Conservation (phyloP, 2,329 filamentous ascomycete species). For the Colletotrichum ledebouriae region DNA sequence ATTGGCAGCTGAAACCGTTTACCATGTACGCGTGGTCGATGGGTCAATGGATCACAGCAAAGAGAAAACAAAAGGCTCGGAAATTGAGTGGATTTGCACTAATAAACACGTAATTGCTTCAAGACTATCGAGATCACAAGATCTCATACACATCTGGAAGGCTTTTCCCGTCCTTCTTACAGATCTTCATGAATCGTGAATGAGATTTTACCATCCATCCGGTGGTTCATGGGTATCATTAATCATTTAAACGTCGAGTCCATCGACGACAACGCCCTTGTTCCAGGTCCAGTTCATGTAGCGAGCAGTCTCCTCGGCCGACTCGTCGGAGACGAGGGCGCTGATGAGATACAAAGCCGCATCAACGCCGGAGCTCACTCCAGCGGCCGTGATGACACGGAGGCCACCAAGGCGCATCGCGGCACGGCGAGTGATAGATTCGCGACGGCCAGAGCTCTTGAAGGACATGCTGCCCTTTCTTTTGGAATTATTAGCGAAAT, state of each 20-base stretch:
- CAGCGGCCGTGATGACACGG: constrained; percentile 84
- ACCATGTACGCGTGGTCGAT: neutral
- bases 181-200: constrained; percentile 40
- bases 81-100: constrained; percentile 31
- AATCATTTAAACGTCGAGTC: constrained; percentile 78
- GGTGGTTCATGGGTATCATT: constrained; percentile 38
- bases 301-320: constrained; percentile 81
- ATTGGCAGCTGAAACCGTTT: neutral
- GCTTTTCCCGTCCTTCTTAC: constrained; percentile 43
- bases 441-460: constrained; percentile 82
- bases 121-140: constrained; percentile 21
- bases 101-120: constrained; percentile 39
- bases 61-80: neutral
- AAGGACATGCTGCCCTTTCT: constrained; percentile 89
- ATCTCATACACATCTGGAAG: constrained; percentile 42
- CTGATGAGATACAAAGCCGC: constrained; percentile 87
- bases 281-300: constrained; percentile 86
- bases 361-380: constrained; percentile 84
- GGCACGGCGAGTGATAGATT: constrained; percentile 83
- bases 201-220: constrained; percentile 40
- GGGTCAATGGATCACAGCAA: neutral
- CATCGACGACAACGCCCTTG: constrained; percentile 87
- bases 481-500: constrained; percentile 28
- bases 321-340: constrained; percentile 82
- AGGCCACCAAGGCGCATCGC: constrained; percentile 79